Evolutionary conservation across 768 basidiomycete genomes (phyloP).

Genomic region (Zangia roseola): DNA sequence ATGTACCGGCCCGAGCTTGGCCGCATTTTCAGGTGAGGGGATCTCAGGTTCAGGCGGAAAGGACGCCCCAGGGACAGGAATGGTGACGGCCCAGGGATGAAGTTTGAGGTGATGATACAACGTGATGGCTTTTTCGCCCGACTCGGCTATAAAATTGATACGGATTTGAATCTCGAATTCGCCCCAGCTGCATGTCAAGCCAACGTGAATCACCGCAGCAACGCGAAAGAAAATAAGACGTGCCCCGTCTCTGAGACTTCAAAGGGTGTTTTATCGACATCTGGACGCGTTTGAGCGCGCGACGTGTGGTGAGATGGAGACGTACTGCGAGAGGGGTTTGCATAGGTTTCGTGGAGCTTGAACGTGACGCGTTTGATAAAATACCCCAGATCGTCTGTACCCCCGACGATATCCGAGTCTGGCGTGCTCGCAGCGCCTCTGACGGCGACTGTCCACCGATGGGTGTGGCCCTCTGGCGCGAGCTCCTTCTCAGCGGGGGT

Average conservation of each 20-base stretch:
- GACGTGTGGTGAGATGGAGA: background rate
- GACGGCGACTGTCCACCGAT: slow-evolving; percentile 95
- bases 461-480: slow-evolving; percentile 75
- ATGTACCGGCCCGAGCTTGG: slow-evolving; percentile 77
- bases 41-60: slow-evolving; percentile 56
- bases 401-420: slow-evolving; percentile 78
- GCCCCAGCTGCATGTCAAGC: slow-evolving; percentile 70
- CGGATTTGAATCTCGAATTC: slow-evolving; percentile 97
- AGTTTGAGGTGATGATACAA: slow-evolving; percentile 95
- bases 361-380: slow-evolving; percentile 96
- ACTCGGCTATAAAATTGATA: slow-evolving; percentile 85
- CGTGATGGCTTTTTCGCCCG: slow-evolving; percentile 85
- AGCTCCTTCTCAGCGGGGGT: slow-evolving; percentile 66
- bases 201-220: background rate
- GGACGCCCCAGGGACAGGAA: slow-evolving; percentile 12
- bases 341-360: slow-evolving; percentile 95
- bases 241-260: slow-evolving; percentile 95
- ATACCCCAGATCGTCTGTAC: slow-evolving; percentile 85
- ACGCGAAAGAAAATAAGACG: slow-evolving; percentile 13
- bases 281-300: slow-evolving; percentile 37
- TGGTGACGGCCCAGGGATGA: slow-evolving; percentile 74
- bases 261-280: slow-evolving; percentile 90
- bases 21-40: slow-evolving; percentile 63
- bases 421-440: slow-evolving; percentile 80
- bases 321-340: slow-evolving; percentile 86